These are phyloP conservation scores for Fraxinus ornus DNA, from an alignment of 305 asterid genomes.

Conservation along the genomic window DNA sequence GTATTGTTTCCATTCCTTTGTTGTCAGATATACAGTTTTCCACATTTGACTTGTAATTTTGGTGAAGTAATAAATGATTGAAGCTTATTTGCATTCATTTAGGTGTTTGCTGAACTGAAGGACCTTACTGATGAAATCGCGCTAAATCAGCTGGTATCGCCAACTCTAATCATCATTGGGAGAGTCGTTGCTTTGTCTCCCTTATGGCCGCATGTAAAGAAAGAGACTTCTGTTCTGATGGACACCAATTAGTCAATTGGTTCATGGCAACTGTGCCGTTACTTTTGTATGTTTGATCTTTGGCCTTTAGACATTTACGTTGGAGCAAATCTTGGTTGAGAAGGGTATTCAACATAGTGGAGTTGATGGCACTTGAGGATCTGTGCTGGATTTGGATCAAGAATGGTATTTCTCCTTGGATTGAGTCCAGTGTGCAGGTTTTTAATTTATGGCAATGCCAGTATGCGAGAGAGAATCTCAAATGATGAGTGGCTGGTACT, in stretches of 20 bases:
- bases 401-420: neutral
- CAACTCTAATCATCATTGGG: constrained; percentile 72
- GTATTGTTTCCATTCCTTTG: neutral
- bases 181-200: constrained; percentile 82
- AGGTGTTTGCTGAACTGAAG: constrained; percentile 78
- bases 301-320: neutral
- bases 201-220: constrained; percentile 49
- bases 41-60: neutral
- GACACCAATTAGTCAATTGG: constrained; percentile 37
- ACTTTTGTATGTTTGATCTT: neutral
- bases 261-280: neutral
- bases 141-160: constrained; percentile 58
- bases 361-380: neutral
- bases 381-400: neutral
- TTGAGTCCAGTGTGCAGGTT: neutral
- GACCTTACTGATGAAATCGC: constrained; percentile 58
- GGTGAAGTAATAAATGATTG: neutral
- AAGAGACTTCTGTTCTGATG: constrained; percentile 35
- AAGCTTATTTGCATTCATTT: constrained; percentile 11
- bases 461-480: neutral
- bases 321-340: neutral
- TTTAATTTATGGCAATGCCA: neutral
- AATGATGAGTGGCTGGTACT: neutral
- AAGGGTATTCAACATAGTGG: neutral
- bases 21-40: neutral